These are phyloP conservation scores for Lasiodiplodia citricola DNA, from an alignment of 2,329 filamentous ascomycete species.

Conservation along the genomic window DNA sequence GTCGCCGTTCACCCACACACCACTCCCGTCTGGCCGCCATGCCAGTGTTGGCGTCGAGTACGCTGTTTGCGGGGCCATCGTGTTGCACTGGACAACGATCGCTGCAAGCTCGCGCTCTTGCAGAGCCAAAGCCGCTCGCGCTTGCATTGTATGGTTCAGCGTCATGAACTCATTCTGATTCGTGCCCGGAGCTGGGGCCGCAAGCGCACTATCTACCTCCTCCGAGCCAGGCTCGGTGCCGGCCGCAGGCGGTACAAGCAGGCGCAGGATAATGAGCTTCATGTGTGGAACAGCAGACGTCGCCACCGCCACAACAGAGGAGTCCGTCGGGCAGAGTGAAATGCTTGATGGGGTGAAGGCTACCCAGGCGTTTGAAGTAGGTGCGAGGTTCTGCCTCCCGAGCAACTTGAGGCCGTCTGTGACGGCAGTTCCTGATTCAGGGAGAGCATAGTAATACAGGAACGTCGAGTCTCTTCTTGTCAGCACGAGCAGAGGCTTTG, in stretches of 20 bases:
- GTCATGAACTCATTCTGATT: slow-evolving; percentile 6
- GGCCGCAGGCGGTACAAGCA: slow-evolving; percentile 55
- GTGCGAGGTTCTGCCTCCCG: slow-evolving; percentile 65
- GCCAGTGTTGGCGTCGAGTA: slow-evolving; percentile 67
- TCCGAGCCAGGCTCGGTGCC: not conserved
- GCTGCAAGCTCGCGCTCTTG: slow-evolving; percentile 64
- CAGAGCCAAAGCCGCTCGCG: slow-evolving; percentile 55
- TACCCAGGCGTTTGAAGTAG: slow-evolving; percentile 68
- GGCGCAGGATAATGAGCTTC: slow-evolving; percentile 65
- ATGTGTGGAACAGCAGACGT: slow-evolving; percentile 66
- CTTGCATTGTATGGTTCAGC: slow-evolving; percentile 58
- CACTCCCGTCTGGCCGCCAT: slow-evolving; percentile 66
- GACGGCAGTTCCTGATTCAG: slow-evolving; percentile 27
- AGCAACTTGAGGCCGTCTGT: slow-evolving; percentile 44
- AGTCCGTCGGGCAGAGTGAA: slow-evolving; percentile 60
- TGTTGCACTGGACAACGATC: slow-evolving; percentile 64
- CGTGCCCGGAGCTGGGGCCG: not conserved
- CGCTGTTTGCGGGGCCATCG: slow-evolving; percentile 66
- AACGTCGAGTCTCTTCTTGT: slow-evolving; percentile 64
- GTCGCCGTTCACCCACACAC: slow-evolving; percentile 69
- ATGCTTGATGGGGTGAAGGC: slow-evolving; percentile 66
- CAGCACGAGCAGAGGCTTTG: slow-evolving; percentile 56
- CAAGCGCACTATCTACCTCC: not conserved
- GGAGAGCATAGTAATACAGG: slow-evolving; percentile 60
- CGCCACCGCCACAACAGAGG: slow-evolving; percentile 62